A percentile compares a stretch with the other conserved stretches of the same genome.
Conservation (phyloP, 305 asterid genomes). For the Fraxinus nigra region DNA sequence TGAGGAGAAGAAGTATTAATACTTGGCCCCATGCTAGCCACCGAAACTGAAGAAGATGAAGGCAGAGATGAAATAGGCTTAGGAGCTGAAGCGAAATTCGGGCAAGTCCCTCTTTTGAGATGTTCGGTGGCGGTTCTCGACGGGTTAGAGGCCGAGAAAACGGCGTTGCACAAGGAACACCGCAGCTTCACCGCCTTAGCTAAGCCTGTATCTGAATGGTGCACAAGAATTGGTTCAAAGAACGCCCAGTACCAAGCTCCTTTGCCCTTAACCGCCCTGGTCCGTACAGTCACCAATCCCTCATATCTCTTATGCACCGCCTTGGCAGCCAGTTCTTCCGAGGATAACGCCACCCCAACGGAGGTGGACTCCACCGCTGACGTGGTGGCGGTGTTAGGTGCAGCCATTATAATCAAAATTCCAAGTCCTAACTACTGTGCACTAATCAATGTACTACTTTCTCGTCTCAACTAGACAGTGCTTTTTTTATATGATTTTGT, state of each 20-base stretch:
- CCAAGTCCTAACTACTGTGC: conserved; percentile 22
- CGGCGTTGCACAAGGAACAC: conserved; percentile 84
- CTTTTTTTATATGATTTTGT: conserved; percentile 10
- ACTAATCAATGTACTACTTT: conserved; percentile 18
- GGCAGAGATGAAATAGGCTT: conserved; percentile 63
- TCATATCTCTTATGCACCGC: conserved; percentile 82
- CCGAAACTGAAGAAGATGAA: conserved; percentile 19
- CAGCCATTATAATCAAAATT: conserved; percentile 37
- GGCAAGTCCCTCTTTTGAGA: conserved; percentile 91
- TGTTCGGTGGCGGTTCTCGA: conserved; percentile 99
- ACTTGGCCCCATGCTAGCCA: conserved; percentile 7
- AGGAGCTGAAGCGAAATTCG: conserved; percentile 65
- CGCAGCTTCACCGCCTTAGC: conserved; percentile 90
- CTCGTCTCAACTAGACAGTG: not conserved
- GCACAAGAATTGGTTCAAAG: conserved; percentile 85
- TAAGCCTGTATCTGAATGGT: conserved; percentile 62
- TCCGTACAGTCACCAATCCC: conserved; percentile 74
- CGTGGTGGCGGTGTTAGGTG: conserved; percentile 44
- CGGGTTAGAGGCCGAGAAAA: conserved; percentile 93
- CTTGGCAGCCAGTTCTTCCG: conserved; percentile 73
- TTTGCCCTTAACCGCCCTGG: conserved; percentile 83
- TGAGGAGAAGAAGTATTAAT: conserved; percentile 19
- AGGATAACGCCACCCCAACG: conserved; percentile 15
- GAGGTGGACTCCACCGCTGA: conserved; percentile 32
- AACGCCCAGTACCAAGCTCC: conserved; percentile 99